Evolutionary conservation across 2,329 filamentous ascomycete genomes (phyloP), one percentile per base, ranked within the genome.

Genomic region (Trichophyton rubrum): DNA sequence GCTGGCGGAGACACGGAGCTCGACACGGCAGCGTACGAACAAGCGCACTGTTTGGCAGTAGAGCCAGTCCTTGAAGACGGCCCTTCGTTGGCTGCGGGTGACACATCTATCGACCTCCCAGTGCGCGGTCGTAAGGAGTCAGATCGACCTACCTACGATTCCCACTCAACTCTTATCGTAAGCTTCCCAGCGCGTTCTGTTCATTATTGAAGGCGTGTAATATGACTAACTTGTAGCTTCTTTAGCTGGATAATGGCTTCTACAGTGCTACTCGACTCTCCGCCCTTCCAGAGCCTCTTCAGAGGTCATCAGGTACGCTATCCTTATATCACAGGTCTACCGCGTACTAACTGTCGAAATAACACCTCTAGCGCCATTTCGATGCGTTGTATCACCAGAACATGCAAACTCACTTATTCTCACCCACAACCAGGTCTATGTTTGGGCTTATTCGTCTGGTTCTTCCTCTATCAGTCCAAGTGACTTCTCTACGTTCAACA

Each of bases 221-320:
- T 51, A 55, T 59, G 15, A 38, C 30, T 62, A 62, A 66, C 60
- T 65, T 17, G 57, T 45, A n/a, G 45, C 30, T n/a, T 17, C 35
- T n/a, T 43, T 63, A 95, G 88, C 89, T 89, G 43, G 89, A 85
- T 69, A 96, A 89, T 69, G 85, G 86, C 70, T 88, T 89, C 64
- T 96, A 93, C 71, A 87, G 83, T 49, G 88, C 95, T 64, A 89
- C 87, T 73, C 90, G 91, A 72, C 81, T 96, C 35, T 89, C 89
- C 61, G 85, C 88, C 60, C 81, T 95, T 24, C 91, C 92, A 56
- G 86, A 91, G 68, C 83, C 85, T 68, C 82, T 96, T 64, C 84
- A 82, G 66, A 82, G 85, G 68, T 79, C 82, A 62, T 78, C 79
- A 70, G 82, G 88, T 90, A 80, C 72, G 83, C 64, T 57, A 35